Percentiles rank a stretch among this genome's conserved stretches.
These are phyloP conservation scores for Smithsoniella earleae DNA, from an alignment of 163 green algal genomes.

Conservation along the genomic window DNA sequence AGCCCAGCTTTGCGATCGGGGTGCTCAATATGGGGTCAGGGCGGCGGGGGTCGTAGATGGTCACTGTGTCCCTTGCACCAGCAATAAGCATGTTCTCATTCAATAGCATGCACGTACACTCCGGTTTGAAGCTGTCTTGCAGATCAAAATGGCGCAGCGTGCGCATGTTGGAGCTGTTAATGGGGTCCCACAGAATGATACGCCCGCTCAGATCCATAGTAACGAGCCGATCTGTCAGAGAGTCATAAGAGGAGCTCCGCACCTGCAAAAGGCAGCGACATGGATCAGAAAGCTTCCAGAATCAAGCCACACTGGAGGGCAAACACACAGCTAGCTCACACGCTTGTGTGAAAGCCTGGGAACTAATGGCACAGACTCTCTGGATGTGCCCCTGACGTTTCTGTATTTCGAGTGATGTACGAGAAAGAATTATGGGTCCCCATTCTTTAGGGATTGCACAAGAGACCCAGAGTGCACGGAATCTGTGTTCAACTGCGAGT, in stretches of 20 bases:
- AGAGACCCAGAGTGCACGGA: no score
- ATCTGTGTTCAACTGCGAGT: no score
- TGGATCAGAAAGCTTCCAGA: no score
- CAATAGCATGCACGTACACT: slow-evolving; percentile 28
- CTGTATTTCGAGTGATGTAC: no score
- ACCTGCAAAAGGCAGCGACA: no score
- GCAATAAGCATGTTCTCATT: slow-evolving; percentile 11
- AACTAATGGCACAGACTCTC: no score
- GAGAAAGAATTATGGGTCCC: no score
- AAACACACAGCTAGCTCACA: no score
- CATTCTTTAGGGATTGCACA: no score
- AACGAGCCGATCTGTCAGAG: background rate
- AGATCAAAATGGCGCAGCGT: background rate
- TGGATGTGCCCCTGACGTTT: no score
- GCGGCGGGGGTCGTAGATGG: slow-evolving; percentile 26
- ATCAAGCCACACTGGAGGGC: no score
- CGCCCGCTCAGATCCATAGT: slow-evolving; percentile 15
- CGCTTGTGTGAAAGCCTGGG: no score
- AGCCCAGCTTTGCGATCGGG: background rate
- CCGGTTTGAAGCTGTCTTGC: background rate
- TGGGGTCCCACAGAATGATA: slow-evolving; percentile 6
- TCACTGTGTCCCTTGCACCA: slow-evolving; percentile 3
- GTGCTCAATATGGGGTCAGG: background rate
- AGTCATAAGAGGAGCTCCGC: slow-evolving; percentile 12
- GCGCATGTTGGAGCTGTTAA: background rate